A percentile compares a stretch with the other conserved stretches of the same genome.
Evolutionary conservation across 2,329 filamentous ascomycete species (phyloP).

Genomic region (Raffaelea arxii): DNA sequence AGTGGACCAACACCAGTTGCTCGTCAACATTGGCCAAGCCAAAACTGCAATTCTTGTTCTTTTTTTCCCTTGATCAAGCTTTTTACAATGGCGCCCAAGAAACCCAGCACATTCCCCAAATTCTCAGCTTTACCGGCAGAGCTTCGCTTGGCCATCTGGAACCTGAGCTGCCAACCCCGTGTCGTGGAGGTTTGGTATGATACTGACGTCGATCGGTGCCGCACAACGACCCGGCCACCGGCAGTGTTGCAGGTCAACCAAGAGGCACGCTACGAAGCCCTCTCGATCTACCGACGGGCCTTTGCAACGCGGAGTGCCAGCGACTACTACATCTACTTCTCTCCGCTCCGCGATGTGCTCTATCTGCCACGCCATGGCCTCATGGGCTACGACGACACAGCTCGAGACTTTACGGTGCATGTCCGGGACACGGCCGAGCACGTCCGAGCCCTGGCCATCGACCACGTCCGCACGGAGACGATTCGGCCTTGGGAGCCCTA

Average conservation of each 20-base stretch:
- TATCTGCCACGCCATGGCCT: conserved; percentile 28
- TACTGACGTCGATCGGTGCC: conserved; percentile 23
- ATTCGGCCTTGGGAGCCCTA: conserved; percentile 41
- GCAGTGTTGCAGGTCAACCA: conserved; percentile 29
- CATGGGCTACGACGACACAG: conserved; percentile 30
- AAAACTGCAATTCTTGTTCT: too few species aligned
- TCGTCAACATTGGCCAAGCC: too few species aligned
- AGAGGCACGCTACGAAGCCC: conserved; percentile 32
- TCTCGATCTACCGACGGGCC: conserved; percentile 24
- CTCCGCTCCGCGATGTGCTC: conserved; percentile 25
- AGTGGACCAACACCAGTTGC: too few species aligned
- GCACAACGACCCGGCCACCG: conserved; percentile 27
- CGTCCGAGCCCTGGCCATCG: conserved; percentile 31
- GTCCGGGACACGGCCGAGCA: conserved; percentile 23
- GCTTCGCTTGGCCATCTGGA: conserved; percentile 31
- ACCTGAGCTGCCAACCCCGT: conserved; percentile 23
- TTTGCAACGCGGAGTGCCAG: conserved; percentile 24
- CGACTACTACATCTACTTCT: conserved; percentile 24
- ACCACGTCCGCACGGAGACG: conserved; percentile 32
- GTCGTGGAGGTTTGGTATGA: conserved; percentile 31
- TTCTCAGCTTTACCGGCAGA: conserved; percentile 28
- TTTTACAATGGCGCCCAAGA: neutral
- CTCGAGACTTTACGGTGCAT: conserved; percentile 29
- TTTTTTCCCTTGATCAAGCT: neutral
- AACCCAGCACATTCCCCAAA: conserved; percentile 15